Base-by-base conservation (phyloP, 805 yeast species). In the Candida patagonica region DNA sequence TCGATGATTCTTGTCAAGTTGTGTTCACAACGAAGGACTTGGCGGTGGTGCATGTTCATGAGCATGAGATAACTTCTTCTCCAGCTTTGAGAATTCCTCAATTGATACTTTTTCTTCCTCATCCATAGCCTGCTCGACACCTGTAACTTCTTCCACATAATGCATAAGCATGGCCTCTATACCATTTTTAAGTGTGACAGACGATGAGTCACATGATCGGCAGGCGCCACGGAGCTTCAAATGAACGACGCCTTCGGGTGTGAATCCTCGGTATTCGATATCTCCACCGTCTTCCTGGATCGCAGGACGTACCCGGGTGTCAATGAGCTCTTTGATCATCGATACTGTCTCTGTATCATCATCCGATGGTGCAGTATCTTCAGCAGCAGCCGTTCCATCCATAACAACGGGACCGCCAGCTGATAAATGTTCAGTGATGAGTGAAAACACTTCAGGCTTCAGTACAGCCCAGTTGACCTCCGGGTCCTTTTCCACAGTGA, bases 231-330 rank as follows among this genome's bases (percentile, higher is more conserved):
- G 88, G 34, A 92, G 67, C 57, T 83, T 86, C 51, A 92, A 73
- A 58, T 76, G 83, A 5, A 94, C 97, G 10, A 81, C 77, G 1
- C 98, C 98, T 43, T 80, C 84, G 47, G 81, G 86, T 42, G 84
- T 85, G 56, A 84, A 88, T 5, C 85, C 92, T 43, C 83, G 73
- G 59, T 78, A 94, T 52, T 85, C 88, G 46, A 92, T 79, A 56
- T 92, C 97, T 25, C 99, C 99, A 46, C 99, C 99, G 55, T 92
- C 99, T 54, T 92, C 99, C 64, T 87, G 95, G 42, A 92, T 87
- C 1, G 97, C 96, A 1, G 99, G 99, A 55, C 96, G 78, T 38
- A 92, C 88, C 57, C 96, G 77, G 1, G 98, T 92, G 45, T 83
- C 94, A 42, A 94, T 80, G 42, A 92, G 70, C 56, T 92, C 97